Evolutionary conservation across 257 asterid species (phyloP).

Genomic region (Penstemon newberryi): DNA sequence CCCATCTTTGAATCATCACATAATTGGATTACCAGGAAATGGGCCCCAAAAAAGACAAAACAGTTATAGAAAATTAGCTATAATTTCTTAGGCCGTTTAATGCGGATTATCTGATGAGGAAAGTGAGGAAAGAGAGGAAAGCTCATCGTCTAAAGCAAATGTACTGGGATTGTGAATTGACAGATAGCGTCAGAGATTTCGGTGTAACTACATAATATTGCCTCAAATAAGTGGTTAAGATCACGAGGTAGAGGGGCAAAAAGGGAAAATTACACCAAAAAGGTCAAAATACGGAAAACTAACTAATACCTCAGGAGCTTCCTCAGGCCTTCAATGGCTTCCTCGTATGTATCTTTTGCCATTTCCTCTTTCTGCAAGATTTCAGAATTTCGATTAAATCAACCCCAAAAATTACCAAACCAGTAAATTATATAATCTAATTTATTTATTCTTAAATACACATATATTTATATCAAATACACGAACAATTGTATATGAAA

Average conservation of each 20-base stretch:
- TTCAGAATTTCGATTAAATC: background rate
- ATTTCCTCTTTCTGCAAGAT: slow-evolving; percentile 46
- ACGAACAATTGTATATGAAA: no score
- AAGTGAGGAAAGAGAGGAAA: background rate
- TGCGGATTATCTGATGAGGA: slow-evolving; percentile 1
- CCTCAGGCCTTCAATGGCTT: slow-evolving; percentile 72
- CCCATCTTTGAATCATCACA: background rate
- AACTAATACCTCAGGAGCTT: slow-evolving; percentile 66
- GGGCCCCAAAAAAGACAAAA: slow-evolving; percentile 30
- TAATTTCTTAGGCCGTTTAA: slow-evolving; percentile 23
- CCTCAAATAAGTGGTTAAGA: background rate
- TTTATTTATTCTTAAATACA: no score
- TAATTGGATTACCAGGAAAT: background rate
- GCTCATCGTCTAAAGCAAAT: background rate
- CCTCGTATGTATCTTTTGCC: slow-evolving; percentile 60
- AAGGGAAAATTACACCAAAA: slow-evolving; percentile 12
- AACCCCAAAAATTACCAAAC: background rate
- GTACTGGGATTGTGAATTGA: slow-evolving; percentile 33
- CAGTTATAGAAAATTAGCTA: background rate
- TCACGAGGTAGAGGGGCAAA: slow-evolving; percentile 29
- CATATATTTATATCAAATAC: no score
- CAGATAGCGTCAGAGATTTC: slow-evolving; percentile 33
- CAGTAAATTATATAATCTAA: background rate
- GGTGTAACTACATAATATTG: background rate
- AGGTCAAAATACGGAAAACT: background rate